Conservation (phyloP, 2,329 filamentous ascomycete species). For the Coleophoma crateriformis region DNA sequence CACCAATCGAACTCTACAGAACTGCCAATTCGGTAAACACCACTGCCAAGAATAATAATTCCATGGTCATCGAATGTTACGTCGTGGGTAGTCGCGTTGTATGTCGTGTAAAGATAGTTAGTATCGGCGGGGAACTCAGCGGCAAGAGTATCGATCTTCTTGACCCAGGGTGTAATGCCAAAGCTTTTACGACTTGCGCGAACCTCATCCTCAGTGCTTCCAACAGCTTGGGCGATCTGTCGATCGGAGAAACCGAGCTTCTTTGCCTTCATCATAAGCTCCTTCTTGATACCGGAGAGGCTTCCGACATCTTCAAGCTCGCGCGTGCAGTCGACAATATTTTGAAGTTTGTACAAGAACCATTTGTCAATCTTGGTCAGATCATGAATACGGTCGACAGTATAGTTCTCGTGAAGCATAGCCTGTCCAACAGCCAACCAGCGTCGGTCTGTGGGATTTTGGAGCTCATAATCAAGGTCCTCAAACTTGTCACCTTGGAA, state of each 20-base stretch:
- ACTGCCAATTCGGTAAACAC: slow-evolving; percentile 95
- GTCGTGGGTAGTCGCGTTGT: slow-evolving; percentile 92
- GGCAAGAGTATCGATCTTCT: slow-evolving; percentile 96
- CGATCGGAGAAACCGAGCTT: slow-evolving; percentile 96
- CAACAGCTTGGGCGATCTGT: slow-evolving; percentile 85
- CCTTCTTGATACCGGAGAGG: slow-evolving; percentile 79
- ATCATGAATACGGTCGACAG: slow-evolving; percentile 85
- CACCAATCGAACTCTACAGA: slow-evolving; percentile 99
- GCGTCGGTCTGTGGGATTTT: slow-evolving; percentile 90
- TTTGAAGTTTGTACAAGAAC: slow-evolving; percentile 98
- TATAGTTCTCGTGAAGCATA: slow-evolving; percentile 95
- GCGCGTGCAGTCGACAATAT: slow-evolving; percentile 85
- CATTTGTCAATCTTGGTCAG: slow-evolving; percentile 98
- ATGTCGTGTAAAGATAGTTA: slow-evolving; percentile 96
- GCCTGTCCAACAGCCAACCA: slow-evolving; percentile 98
- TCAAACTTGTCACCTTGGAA: slow-evolving; percentile 96
- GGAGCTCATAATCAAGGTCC: slow-evolving; percentile 81
- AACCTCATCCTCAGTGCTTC: slow-evolving; percentile 83
- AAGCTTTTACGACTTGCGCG: slow-evolving; percentile 79
- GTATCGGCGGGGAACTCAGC: slow-evolving; percentile 94
- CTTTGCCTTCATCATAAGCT: slow-evolving; percentile 86
- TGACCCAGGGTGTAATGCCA: slow-evolving; percentile 90
- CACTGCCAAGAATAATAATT: slow-evolving; percentile 82
- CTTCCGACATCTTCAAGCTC: slow-evolving; percentile 81
- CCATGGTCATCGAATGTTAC: slow-evolving; percentile 92